Percentiles rank a stretch among this genome's conserved stretches.
These are phyloP conservation scores for Spinellus fusiger DNA, from an alignment of 192 early-diverging fungal species.

Conservation along the genomic window DNA sequence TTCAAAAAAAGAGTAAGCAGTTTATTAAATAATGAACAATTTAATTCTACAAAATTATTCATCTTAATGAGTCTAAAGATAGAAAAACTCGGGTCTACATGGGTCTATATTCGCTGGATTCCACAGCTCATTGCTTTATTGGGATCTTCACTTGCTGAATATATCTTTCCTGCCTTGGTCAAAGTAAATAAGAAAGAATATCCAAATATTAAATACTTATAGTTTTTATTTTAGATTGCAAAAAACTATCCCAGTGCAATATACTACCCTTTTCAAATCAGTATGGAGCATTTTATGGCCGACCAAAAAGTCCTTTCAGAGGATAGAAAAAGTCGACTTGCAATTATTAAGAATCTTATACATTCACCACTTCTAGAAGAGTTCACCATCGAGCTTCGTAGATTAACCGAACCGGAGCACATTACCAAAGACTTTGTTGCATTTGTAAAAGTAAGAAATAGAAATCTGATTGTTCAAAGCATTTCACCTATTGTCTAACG, in stretches of 20 bases:
- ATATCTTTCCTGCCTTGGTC: constrained; percentile 44
- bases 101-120: constrained; percentile 72
- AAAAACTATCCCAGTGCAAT: constrained; percentile 57
- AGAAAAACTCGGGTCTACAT: constrained; percentile 36
- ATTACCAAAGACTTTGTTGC: constrained; percentile 65
- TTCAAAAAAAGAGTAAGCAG: constrained; percentile 31
- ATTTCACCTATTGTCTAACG: no score
- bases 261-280: constrained; percentile 64
- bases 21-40: neutral
- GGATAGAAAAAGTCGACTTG: constrained; percentile 27
- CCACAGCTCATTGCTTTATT: constrained; percentile 68
- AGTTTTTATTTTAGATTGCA: constrained; percentile 40
- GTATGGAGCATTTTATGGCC: constrained; percentile 56
- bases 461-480: no score
- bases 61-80: constrained; percentile 20
- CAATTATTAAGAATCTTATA: constrained; percentile 29
- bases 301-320: constrained; percentile 23
- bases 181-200: constrained; percentile 25
- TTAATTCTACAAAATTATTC: neutral
- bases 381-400: constrained; percentile 56
- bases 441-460: no score
- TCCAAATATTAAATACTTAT: neutral
- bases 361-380: constrained; percentile 45
- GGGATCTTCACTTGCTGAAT: constrained; percentile 47
- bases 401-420: constrained; percentile 65